Evolutionary conservation across 768 basidiomycete species (phyloP), one percentile per base, ranked within the genome.

Genomic region (Boletus sp.): DNA sequence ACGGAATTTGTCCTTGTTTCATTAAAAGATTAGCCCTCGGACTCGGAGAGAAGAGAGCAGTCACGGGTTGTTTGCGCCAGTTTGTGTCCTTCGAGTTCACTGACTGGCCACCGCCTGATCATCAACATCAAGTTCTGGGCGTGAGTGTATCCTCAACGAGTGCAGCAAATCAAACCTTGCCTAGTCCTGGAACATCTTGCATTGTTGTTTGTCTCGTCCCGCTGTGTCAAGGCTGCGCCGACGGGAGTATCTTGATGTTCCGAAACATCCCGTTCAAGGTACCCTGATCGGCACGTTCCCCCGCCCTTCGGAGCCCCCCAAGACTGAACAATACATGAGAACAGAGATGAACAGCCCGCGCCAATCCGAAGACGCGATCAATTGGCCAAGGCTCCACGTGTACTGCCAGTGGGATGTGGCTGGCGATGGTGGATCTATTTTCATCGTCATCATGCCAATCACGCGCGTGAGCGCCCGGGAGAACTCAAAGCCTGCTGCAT

Each of bases 171-270:
- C 32, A 56, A 36, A 36, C 42, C 11, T 32, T 47, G 30, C 37
- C 11, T 9, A 33, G 33, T 24, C 24, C 24, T 33, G 33, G 45
- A 46, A 29, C 10, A 46, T 46, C 45, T 29, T 46, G 45, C 15
- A 30, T 30, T 8, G 32, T 39, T 24, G 24, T 49, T 17, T 17
- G n/a, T n/a, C 11, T 8, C 15, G 8, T 44, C 18, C 15, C 5
- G 47, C 59, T 45, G 47, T 49, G 54, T 35, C 39, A 37, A 35
- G 54, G 42, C 61, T 59, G 62, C 44, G 62, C 17, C 55, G 47
- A 52, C 44, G 40, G 17, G 41, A 11, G n/a, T 39, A 30, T 50
- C 33, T 24, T 50, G 52, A 41, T 41, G 44, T 7, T 35, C 9
- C 9, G 40, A 12, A 40, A 45, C 29, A 24, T 52, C 29, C 0